Evolutionary conservation across 2,329 filamentous ascomycete species (phyloP), one percentile per base, ranked within the genome.

Genomic region (Claviceps sorghi): DNA sequence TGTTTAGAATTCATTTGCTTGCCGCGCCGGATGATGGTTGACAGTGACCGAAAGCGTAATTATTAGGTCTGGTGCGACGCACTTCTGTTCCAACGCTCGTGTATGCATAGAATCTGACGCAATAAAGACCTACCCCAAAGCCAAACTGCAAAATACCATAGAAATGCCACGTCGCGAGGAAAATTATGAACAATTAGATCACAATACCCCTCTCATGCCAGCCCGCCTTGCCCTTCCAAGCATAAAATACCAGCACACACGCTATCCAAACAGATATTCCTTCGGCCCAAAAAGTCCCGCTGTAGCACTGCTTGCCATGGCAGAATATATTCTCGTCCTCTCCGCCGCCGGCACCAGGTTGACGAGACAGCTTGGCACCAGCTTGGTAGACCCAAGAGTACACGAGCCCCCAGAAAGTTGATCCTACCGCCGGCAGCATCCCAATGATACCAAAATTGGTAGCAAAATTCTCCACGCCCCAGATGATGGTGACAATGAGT

Each of bases 391-490:
- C 82, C 0, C 75, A 78, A 6, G 86, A 88, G 65, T 97, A 98
- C n/a, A 96, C 72, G 0, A 93, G 67, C 0, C 90, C 88, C 89
- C 91, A 98, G 34, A 95, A 76, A 0, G 88, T 88, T 0, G 91
- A 89, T 0, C 91, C 93, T 0, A 86, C 69, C 0, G 93, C 93
- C 2, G 93, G 93, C 53, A 91, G 83, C 74, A 94, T 93, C 43
- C 90, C 89, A 8, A 97, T 82, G 55, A 97, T 90, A 10, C 93
- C 93, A 82, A 91, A 98, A 61, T 98, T 97, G 0, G 93, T 98
- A 53, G 88, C 93, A 64, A 98, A 97, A 65, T 97, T 98, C 72
- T 97, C 90, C 0, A 95, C 89, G 29, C 93, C 93, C 93, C 93
- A 98, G 46, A 98, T 91, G 10, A 96, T 89, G n/a, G 84, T 88